Conservation (phyloP, 305 asterid species). For the Solanum hybrid region DNA sequence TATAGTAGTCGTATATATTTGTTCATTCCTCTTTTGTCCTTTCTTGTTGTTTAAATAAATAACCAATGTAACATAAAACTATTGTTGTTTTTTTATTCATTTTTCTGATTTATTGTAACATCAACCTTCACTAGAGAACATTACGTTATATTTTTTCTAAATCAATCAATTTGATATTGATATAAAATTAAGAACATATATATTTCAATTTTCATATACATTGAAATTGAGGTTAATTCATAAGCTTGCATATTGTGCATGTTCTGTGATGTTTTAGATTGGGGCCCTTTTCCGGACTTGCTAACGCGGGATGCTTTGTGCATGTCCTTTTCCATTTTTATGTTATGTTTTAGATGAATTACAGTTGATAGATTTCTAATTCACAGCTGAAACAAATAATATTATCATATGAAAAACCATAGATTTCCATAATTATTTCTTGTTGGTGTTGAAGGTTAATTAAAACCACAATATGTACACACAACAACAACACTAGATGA, state of each 20-base stretch:
- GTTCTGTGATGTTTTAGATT: neutral
- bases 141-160: neutral
- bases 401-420: neutral
- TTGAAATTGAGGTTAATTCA: neutral
- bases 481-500: neutral
- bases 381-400: neutral
- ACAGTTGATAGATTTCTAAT: neutral
- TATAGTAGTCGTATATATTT: too few relatives aligned
- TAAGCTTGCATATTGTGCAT: neutral
- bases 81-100: too few relatives aligned
- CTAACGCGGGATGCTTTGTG: fast-evolving
- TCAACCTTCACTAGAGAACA: neutral
- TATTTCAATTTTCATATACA: neutral
- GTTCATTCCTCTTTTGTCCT: too few relatives aligned
- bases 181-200: neutral
- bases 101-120: neutral
- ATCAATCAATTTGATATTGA: neutral
- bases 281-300: neutral
- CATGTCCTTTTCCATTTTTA: neutral
- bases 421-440: neutral
- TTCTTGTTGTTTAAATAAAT: too few relatives aligned
- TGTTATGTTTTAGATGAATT: neutral
- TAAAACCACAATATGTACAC: neutral
- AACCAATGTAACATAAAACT: too few relatives aligned
- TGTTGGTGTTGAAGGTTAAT: neutral